These are phyloP conservation scores for Fomitiporia mediterranea DNA, from an alignment of 1,284 basidiomycete species.

Conservation along the genomic window DNA sequence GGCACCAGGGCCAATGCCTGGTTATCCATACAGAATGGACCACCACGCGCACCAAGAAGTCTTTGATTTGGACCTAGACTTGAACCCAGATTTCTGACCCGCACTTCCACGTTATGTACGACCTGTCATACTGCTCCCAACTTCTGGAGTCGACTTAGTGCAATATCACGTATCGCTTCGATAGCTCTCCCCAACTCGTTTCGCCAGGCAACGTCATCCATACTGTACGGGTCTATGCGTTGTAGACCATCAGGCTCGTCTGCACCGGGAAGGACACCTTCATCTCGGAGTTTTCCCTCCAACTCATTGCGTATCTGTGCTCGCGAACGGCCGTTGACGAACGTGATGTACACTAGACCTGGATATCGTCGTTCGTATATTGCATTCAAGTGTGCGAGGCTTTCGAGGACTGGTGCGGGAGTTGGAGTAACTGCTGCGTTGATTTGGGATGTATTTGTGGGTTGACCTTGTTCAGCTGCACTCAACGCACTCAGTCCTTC, in stretches of 20 bases:
- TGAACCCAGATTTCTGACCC: conserved; percentile 65
- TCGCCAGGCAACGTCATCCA: conserved; percentile 41
- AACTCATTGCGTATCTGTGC: conserved; percentile 73
- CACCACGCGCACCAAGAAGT: conserved; percentile 52
- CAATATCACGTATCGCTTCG: conserved; percentile 71
- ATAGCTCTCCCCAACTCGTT: conserved; percentile 68
- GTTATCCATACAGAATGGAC: conserved; percentile 66
- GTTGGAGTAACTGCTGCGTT: conserved; percentile 35
- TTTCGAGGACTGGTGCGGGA: conserved; percentile 59
- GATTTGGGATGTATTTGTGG: not conserved
- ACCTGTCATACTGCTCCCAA: conserved; percentile 34
- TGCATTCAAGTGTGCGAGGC: conserved; percentile 64
- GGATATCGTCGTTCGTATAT: conserved; percentile 74
- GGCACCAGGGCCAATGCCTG: conserved; percentile 45
- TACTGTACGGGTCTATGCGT: conserved; percentile 10
- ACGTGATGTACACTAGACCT: conserved; percentile 82
- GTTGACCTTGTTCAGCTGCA: conserved; percentile 69
- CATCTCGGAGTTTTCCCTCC: conserved; percentile 53
- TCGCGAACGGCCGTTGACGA: conserved; percentile 81
- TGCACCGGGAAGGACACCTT: conserved; percentile 43
- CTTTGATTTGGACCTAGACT: conserved; percentile 72
- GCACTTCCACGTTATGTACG: not conserved
- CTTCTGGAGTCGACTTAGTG: conserved; percentile 54
- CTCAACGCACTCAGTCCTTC: conserved; percentile 69
- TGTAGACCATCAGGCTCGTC: conserved; percentile 24